Evolutionary conservation across 176 grass and related monocot genomes (phyloP), one percentile per base, ranked within the genome.

Genomic region (Areca catechu): DNA sequence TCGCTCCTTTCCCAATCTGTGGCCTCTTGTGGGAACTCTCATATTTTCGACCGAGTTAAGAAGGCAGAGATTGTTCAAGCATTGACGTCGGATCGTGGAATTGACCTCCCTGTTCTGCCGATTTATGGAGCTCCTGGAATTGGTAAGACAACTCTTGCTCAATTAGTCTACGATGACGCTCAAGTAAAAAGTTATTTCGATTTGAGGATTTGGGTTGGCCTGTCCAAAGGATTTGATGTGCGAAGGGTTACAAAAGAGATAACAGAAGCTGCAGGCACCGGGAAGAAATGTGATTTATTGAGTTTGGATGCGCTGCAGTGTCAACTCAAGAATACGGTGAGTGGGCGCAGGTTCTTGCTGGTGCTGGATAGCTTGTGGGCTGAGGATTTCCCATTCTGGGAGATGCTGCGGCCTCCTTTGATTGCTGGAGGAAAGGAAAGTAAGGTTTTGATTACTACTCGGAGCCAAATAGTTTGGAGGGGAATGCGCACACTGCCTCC

Each of bases 371-470:
- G 80, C 57, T 51, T 83, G 7, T 89, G 72, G 80, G 63, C 57
- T 0, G 65, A 89, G 5, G 34, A 71, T 15, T 66, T 49, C 56
- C 19, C 34, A 7, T 89, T 83, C 24, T 89, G 85, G 80, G 80
- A 83, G 16, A 65, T 6, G 15, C 58, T 83, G 15, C 70, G 57
- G 23, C 62, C 54, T 20, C 69, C 80, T 5, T 16, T 83, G 57
- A 25, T 66, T 4, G 47, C 22, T 20, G 76, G 72, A 50, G 63
- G 56, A 15, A 29, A 71, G 16, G 69, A 72, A 57, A 80, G 71
- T 53, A 83, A 73, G 49, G 25, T 89, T 69, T 20, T 89, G 49
- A 77, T 89, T 55, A 83, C 80, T 28, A 77, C 85, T 67, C 72
- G 53, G 20, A 69, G 62, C 4, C 63, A 77, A 73, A 55, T 16